These are phyloP conservation scores for Yamadazyma sp. DNA, from an alignment of 805 yeast species.

Conservation along the genomic window DNA sequence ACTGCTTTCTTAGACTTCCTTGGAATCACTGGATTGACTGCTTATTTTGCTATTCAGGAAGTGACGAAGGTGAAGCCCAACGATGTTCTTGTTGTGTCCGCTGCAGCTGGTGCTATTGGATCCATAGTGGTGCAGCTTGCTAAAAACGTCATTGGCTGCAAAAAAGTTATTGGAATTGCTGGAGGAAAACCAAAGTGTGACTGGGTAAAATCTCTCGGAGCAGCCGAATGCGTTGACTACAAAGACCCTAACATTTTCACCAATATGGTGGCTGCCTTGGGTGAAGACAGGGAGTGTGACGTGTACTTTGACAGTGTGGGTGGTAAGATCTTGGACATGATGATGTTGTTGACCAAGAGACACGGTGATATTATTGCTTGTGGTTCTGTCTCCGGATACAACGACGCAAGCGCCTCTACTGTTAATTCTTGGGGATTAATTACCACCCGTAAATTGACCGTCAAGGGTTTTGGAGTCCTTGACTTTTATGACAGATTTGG, in stretches of 20 bases:
- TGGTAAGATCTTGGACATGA: conserved; percentile 21
- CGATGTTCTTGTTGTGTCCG: conserved; percentile 27
- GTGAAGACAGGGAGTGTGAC: conserved; percentile 41
- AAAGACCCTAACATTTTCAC: conserved; percentile 31
- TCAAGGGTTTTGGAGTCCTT: conserved; percentile 23
- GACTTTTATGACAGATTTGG: conserved; percentile 17
- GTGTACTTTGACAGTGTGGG: conserved; percentile 28
- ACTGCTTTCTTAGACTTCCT: conserved; percentile 25
- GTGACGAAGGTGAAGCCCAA: conserved; percentile 26
- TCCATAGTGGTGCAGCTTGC: conserved; percentile 33
- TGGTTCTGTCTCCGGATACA: conserved; percentile 37
- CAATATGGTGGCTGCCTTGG: conserved; percentile 21
- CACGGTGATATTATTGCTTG: conserved; percentile 29
- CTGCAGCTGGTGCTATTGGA: conserved; percentile 36
- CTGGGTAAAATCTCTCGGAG: conserved; percentile 54
- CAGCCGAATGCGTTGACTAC: conserved; percentile 56
- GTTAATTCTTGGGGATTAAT: conserved; percentile 25
- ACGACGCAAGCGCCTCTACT: conserved; percentile 20
- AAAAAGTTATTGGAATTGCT: conserved; percentile 32
- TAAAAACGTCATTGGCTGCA: conserved; percentile 26
- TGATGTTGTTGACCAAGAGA: conserved; percentile 17
- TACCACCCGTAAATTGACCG: conserved; percentile 19
- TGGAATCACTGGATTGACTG: conserved; percentile 32
- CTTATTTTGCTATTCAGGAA: conserved; percentile 33
- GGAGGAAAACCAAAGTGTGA: conserved; percentile 48